Percentiles rank a stretch among this genome's conserved stretches.
phyloP scores from a whole-genome alignment of 805 yeast species.

The Hagleromyces aurorensis region DNA sequence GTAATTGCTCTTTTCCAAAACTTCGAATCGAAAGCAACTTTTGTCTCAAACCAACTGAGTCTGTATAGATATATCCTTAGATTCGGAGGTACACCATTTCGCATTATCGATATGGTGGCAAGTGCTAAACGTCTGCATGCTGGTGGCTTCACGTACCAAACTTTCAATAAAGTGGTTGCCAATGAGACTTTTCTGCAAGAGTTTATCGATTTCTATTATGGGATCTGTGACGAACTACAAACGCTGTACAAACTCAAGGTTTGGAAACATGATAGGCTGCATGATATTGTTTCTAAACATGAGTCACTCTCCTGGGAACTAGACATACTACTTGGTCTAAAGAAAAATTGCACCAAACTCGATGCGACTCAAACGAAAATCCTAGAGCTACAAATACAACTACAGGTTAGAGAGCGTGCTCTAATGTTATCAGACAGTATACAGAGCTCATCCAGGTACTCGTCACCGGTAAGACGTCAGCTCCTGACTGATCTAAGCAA shows the following conservation, averaged over 20 bases:
- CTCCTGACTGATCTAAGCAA: constrained; percentile 24
- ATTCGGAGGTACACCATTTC: constrained; percentile 63
- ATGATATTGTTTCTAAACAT: constrained; percentile 41
- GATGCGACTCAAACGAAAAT: constrained; percentile 40
- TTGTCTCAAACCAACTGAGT: constrained; percentile 43
- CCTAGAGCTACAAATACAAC: constrained; percentile 46
- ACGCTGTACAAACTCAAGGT: constrained; percentile 43
- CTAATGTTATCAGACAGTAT: constrained; percentile 13
- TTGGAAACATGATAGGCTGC: constrained; percentile 19
- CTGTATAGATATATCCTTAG: constrained; percentile 60
- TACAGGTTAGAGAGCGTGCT: constrained; percentile 43
- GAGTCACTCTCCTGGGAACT: constrained; percentile 64
- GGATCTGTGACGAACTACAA: constrained; percentile 55
- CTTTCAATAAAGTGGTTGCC: constrained; percentile 30
- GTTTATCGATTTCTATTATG: constrained; percentile 50
- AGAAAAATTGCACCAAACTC: constrained; percentile 41
- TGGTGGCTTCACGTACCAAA: too few species aligned
- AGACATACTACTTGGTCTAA: constrained; percentile 51
- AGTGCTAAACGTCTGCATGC: constrained; percentile 20
- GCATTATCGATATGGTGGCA: constrained; percentile 34
- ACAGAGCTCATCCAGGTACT: constrained; percentile 26
- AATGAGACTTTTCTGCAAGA: constrained; percentile 44
- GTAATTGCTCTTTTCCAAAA: constrained; percentile 11
- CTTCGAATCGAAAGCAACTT: constrained; percentile 24
- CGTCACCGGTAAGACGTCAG: constrained; percentile 26